Evolutionary conservation across 2,329 filamentous ascomycete species (phyloP), one percentile per base, ranked within the genome.

Genomic region (Aspergillus transmontanensis): DNA sequence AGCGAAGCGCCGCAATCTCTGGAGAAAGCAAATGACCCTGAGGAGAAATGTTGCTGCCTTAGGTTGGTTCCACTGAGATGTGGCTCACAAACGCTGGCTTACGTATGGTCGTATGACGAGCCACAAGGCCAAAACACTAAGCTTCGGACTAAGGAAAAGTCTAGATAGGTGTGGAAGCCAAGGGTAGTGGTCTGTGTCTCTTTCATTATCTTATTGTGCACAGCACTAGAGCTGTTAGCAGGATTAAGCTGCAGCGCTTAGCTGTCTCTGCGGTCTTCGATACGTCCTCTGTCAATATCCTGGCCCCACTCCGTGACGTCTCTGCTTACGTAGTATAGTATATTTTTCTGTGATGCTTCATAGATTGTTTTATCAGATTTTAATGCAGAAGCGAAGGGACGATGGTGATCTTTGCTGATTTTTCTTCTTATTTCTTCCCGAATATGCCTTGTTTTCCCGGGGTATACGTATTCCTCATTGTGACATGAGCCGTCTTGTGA

Each of bases 221-320:
- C 12, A 10, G 4, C 51, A 55, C 51, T 55, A 23, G 21, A n/a
- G 26, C 16, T 23, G 11, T 23, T 19, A 39, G 32, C 21, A 55
- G 32, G 32, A 39, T 55, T 55, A 55, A 55, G 32, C 32, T 55
- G 51, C 34, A 55, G 51, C 51, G 51, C 51, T 55, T 55, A 54
- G 58, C 46, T 34, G 23, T 39, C 19, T 28, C 23, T 30, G 12
- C 4, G 14, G 39, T 56, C 28, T 54, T 26, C 61, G 45, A 65
- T 56, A 56, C 64, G 61, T 41, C 34, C 57, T 50, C 51, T 59
- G 50, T 56, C 46, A 58, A 50, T 55, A 57, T 55, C 51, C 53
- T 54, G 59, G 63, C 66, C 67, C 67, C 66, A 68, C 67, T 59
- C 56, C 62, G 60, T 69, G 66, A 67, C 68, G 67, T 68, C 60